These are phyloP conservation scores for Colletotrichum eleusines DNA, from an alignment of 2,329 filamentous ascomycete species.

Conservation along the genomic window DNA sequence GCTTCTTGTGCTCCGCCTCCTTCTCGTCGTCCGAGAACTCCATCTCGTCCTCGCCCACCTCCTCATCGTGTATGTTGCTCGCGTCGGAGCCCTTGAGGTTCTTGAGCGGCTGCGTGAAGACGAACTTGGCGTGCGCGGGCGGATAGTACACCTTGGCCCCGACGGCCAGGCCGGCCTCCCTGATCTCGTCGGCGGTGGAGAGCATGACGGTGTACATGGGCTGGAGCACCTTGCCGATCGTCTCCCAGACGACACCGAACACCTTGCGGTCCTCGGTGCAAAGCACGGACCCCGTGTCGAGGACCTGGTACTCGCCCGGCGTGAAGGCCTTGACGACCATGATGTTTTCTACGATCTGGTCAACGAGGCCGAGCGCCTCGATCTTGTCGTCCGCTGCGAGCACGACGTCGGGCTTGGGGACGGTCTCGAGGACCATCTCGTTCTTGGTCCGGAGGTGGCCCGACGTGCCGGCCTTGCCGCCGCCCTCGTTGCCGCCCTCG, in stretches of 20 bases:
- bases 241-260: constrained; percentile 86
- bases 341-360: constrained; percentile 82
- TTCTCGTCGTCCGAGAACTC: constrained; percentile 98
- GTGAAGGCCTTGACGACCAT: constrained; percentile 83
- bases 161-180: constrained; percentile 73
- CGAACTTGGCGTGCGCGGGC: constrained; percentile 80
- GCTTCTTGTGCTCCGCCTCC: constrained; percentile 83
- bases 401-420: constrained; percentile 82
- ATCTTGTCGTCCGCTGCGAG: constrained; percentile 84
- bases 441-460: constrained; percentile 82
- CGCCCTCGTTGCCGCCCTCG: constrained; percentile 61
- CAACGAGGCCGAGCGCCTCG: constrained; percentile 78
- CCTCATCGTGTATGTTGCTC: constrained; percentile 94
- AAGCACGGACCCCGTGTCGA: constrained; percentile 86
- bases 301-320: constrained; percentile 84
- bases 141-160: constrained; percentile 85
- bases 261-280: constrained; percentile 81
- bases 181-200: constrained; percentile 74
- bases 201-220: constrained; percentile 90
- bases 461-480: constrained; percentile 50
- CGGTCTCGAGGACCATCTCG: constrained; percentile 73
- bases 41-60: constrained; percentile 85
- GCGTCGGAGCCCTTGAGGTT: constrained; percentile 90
- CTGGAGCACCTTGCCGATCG: constrained; percentile 85
- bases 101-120: constrained; percentile 87